These are phyloP conservation scores for Sarocladium strictum DNA, from an alignment of 2,329 filamentous ascomycete genomes.

Conservation along the genomic window DNA sequence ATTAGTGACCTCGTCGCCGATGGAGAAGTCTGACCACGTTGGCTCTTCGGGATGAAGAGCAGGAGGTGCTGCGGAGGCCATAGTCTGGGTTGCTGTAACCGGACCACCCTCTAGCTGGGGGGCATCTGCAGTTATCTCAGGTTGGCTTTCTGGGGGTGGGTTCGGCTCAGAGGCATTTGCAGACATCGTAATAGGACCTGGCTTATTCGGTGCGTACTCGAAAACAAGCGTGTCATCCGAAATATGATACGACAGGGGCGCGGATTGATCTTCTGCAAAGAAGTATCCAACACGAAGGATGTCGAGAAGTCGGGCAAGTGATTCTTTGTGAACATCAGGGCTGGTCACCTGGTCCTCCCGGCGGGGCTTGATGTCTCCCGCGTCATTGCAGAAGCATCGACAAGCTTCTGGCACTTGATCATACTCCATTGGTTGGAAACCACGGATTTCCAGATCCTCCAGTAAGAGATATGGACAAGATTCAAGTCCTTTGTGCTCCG, in stretches of 20 bases:
- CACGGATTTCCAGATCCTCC: slow-evolving; percentile 43
- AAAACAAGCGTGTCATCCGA: slow-evolving; percentile 25
- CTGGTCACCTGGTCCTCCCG: slow-evolving; percentile 23
- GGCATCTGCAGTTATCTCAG: not conserved
- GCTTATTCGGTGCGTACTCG: slow-evolving; percentile 21
- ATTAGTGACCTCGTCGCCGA: slow-evolving; percentile 13
- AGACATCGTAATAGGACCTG: no score
- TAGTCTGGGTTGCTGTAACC: no score
- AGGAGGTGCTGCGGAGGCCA: not conserved
- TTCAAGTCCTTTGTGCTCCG: slow-evolving; percentile 29
- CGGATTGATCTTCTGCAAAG: slow-evolving; percentile 33
- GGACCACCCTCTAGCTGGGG: not conserved
- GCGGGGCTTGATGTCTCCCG: slow-evolving; percentile 33
- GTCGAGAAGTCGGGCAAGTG: slow-evolving; percentile 42
- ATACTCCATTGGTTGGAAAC: slow-evolving; percentile 36
- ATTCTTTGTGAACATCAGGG: slow-evolving; percentile 26
- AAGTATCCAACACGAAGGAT: slow-evolving; percentile 43
- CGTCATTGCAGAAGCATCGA: slow-evolving; percentile 28
- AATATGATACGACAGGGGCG: slow-evolving; percentile 30
- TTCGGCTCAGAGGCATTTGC: no score
- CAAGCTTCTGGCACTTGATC: slow-evolving; percentile 32
- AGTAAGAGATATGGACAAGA: slow-evolving; percentile 42
- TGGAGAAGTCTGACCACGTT: slow-evolving; percentile 1
- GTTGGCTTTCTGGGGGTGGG: not conserved
- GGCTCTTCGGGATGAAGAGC: not conserved